These are phyloP conservation scores for Phytophthora chlamydospora DNA, from an alignment of 352 stramenopile genomes.

Conservation along the genomic window DNA sequence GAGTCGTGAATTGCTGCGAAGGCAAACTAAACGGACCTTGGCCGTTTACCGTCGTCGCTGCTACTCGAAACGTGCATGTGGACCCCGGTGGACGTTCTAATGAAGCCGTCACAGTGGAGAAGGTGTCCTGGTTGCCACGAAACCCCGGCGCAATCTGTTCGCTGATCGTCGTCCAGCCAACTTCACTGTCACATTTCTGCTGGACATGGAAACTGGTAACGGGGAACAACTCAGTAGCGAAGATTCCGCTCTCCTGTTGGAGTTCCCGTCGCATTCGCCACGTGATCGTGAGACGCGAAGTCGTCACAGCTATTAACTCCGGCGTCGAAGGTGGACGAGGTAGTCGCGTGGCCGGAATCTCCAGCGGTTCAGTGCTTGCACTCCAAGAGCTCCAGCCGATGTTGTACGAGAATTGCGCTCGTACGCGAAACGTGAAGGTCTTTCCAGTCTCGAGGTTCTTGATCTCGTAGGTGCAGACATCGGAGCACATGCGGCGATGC, in stretches of 20 bases:
- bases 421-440: conserved; percentile 57
- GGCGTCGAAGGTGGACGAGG: conserved; percentile 50
- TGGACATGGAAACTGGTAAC: conserved; percentile 50
- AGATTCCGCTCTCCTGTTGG: conserved; percentile 10
- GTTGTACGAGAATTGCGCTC: conserved; percentile 37
- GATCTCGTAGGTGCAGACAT: conserved; percentile 36
- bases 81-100: conserved; percentile 42
- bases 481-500: conserved; percentile 26
- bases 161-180: conserved; percentile 51
- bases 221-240: conserved; percentile 44
- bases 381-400: conserved; percentile 67
- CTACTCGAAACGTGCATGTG: conserved; percentile 59
- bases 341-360: conserved; percentile 42
- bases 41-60: conserved; percentile 57
- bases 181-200: conserved; percentile 53
- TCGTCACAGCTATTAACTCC: conserved; percentile 42
- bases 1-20: conserved; percentile 45
- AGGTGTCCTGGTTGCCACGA: conserved; percentile 18
- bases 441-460: conserved; percentile 31
- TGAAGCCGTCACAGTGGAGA: conserved; percentile 41
- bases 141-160: conserved; percentile 34
- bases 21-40: conserved; percentile 53
- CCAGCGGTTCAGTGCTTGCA: conserved; percentile 38
- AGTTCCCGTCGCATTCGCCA: conserved; percentile 45
- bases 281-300: conserved; percentile 46